These are phyloP conservation scores for Lentinus tigrinus DNA, from an alignment of 768 basidiomycete species.

Conservation along the genomic window DNA sequence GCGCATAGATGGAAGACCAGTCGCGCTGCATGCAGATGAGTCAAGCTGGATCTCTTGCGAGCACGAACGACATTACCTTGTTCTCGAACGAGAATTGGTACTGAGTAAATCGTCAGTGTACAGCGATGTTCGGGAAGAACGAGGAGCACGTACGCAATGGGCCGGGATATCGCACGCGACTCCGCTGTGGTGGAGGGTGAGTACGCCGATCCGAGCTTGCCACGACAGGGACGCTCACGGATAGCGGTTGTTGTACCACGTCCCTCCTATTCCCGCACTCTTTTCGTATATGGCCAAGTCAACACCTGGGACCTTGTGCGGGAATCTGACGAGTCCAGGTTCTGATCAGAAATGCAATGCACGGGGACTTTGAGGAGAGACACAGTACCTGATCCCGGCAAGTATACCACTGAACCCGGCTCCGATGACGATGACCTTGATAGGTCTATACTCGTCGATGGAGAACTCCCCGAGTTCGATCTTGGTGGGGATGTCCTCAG, in stretches of 20 bases:
- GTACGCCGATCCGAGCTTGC: neutral
- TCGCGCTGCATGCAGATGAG: slow-evolving; percentile 38
- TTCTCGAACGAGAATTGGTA: slow-evolving; percentile 59
- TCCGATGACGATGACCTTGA: slow-evolving; percentile 57
- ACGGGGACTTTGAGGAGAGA: too few relatives aligned
- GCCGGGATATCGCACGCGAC: slow-evolving; percentile 64
- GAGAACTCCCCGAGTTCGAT: slow-evolving; percentile 40
- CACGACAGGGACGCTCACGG: slow-evolving; percentile 36
- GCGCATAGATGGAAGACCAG: slow-evolving; percentile 62
- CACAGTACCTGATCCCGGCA: slow-evolving; percentile 54
- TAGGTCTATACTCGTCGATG: slow-evolving; percentile 51
- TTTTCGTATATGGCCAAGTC: slow-evolving; percentile 60
- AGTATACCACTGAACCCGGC: slow-evolving; percentile 60
- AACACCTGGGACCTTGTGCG: slow-evolving; percentile 42
- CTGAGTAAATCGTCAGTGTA: slow-evolving; percentile 29
- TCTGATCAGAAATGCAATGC: too few relatives aligned
- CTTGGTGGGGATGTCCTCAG: neutral
- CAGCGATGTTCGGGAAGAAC: neutral
- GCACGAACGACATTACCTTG: slow-evolving; percentile 34
- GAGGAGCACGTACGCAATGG: slow-evolving; percentile 42
- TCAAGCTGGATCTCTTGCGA: neutral
- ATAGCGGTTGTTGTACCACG: slow-evolving; percentile 59
- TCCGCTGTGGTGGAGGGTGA: slow-evolving; percentile 33
- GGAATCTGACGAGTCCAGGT: too few relatives aligned
- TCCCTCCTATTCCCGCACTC: slow-evolving; percentile 57